Evolutionary conservation across 1,139 yeast genomes (phyloP), one percentile per base, ranked within the genome.

Genomic region (Scheffersomyces illinoinensis): DNA sequence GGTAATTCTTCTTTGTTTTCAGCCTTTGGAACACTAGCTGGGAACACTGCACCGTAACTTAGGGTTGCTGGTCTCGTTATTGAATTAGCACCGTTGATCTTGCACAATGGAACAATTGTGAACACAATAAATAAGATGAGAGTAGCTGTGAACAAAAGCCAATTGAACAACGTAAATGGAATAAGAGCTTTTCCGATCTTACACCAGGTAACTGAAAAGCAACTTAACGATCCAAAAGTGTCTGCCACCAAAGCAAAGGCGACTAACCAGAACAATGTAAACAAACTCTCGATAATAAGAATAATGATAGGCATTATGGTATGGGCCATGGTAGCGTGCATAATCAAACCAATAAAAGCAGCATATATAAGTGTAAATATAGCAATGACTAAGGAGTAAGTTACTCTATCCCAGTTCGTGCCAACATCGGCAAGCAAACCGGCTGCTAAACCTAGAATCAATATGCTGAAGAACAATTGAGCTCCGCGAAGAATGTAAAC

Each of bases 121-220:
- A 59, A 75, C 17, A 67, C 49, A 10, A 72, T 54, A 49, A 71
- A 59, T 53, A 73, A 64, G 1, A 59, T 67, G 54, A 74, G 65
- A 21, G 75, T 61, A 5, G 64, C 66, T 10, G 64, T 59, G 54
- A 71, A 75, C 56, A 72, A 61, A 5, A 76, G 33, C 76, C 77
- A 77, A 47, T 66, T 63, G 54, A 77, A 59, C 48, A 76, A 69
- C 0, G 73, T 66, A 58, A 76, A 69, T 2, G 77, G 76, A 59
- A 74, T 68, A 18, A 69, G 57, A 1, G 77, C 77, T 62, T 76
- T 71, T 7, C 71, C 71, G 5, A 68, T 33, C 49, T 59, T 58
- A 62, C 81, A 77, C 54, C 66, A 58, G 8, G 4, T 19, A 53
- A 48, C 26, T 4, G 21, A 14, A 19, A 18, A 33, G 52, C 54